Conservation (phyloP, 139 green algal genomes). For the Auxenochlorella protothecoides region DNA sequence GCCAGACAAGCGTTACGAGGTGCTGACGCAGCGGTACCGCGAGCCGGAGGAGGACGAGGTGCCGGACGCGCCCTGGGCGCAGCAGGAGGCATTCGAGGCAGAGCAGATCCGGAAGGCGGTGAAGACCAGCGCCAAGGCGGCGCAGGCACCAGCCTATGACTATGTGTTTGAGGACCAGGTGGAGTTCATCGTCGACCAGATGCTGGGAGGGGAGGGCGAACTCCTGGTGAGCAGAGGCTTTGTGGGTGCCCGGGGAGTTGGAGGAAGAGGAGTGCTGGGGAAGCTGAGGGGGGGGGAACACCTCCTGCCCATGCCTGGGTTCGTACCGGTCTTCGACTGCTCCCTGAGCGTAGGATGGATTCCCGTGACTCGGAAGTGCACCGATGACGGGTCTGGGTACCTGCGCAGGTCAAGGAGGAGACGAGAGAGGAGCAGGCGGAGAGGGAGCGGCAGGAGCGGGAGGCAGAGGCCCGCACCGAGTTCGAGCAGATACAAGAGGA, state of each 20-base stretch:
- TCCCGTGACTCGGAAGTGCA: too few species aligned
- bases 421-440: constrained; percentile 43
- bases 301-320: too few species aligned
- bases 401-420: constrained; percentile 17
- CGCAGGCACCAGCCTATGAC: constrained; percentile 49
- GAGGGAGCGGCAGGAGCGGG: constrained; percentile 30
- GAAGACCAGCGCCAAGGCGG: constrained; percentile 15
- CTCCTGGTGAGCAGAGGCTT: constrained; percentile 16
- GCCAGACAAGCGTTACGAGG: constrained; percentile 46
- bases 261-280: background rate
- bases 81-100: constrained; percentile 88
- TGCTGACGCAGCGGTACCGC: constrained; percentile 56
- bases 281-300: background rate
- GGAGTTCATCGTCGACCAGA: constrained; percentile 79
- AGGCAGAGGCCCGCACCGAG: constrained; percentile 35
- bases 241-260: background rate
- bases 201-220: constrained; percentile 28
- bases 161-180: constrained; percentile 92
- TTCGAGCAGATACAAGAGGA: constrained; percentile 66
- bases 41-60: constrained; percentile 45
- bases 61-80: constrained; percentile 52
- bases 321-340: too few species aligned
- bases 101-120: constrained; percentile 71
- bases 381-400: too few species aligned
- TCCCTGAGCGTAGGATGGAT: too few species aligned